Conservation (phyloP, 192 early-diverging fungal genomes). For the Podila verticillata region DNA sequence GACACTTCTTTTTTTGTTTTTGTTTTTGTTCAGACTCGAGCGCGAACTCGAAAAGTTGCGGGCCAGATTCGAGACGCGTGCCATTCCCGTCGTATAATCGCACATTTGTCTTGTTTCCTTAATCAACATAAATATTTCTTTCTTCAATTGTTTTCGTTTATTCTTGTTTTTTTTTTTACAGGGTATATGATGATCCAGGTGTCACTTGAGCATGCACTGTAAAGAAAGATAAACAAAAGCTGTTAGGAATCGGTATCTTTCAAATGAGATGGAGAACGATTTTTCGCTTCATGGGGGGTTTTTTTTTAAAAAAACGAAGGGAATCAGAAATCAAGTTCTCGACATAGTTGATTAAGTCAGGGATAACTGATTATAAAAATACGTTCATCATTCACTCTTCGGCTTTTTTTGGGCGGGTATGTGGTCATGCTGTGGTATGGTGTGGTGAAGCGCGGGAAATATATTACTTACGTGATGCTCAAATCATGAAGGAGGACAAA, state of each 20-base stretch:
- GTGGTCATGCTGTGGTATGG: not conserved
- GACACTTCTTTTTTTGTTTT: not conserved
- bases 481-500: not conserved
- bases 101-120: too few relatives aligned
- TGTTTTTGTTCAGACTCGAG: slow-evolving; percentile 37
- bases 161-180: not conserved
- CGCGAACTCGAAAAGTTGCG: slow-evolving; percentile 52
- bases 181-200: not conserved
- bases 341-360: slow-evolving; percentile 32
- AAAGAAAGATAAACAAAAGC: slow-evolving; percentile 3
- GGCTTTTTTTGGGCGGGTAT: not conserved
- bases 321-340: slow-evolving; percentile 33
- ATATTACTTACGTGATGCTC: slow-evolving; percentile 10
- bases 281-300: not conserved
- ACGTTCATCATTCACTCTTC: slow-evolving; percentile 19
- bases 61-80: slow-evolving; percentile 29
- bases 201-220: not conserved
- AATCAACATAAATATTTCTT: not conserved
- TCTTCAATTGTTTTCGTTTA: not conserved
- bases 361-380: slow-evolving; percentile 30
- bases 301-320: not conserved
- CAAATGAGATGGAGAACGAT: too few relatives aligned
- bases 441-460: too few relatives aligned
- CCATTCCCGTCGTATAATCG: slow-evolving; percentile 26
- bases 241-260: not conserved